Evolutionary conservation across 495 filamentous ascomycete species (phyloP), one percentile per base, ranked within the genome.

Genomic region (Hypoxylon intermedium): DNA sequence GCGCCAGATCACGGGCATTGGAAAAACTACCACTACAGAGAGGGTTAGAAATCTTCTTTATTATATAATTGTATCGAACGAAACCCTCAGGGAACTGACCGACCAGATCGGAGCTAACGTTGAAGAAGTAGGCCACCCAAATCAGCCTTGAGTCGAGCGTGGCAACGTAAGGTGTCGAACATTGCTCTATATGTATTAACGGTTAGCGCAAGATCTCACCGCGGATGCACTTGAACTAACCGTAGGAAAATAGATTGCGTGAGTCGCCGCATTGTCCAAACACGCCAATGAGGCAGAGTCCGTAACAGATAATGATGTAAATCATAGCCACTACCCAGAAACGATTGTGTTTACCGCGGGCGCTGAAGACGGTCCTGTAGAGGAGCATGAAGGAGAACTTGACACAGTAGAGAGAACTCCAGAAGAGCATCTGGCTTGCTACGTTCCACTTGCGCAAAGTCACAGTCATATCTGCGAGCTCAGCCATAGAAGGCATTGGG

Each of bases 1-100:
- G 36, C 47, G 38, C 76, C 75, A 77, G 1, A 77, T 69, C 4
- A 72, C 31, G 2, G 70, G 66, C 9, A 77, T 44, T 0, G 76
- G 76, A 5, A 75, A 43, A 2, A 31, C 13, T 26, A 63, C 9
- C 7, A 63, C 60, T 63, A 16, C 12, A 18, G n/a, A 37, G 6
- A 7, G 21, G 1, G 30, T 45, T 1, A 53, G 36, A 43, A 34
- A 50, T 7, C 19, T 41, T 37, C 34, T 37, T 4, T 15, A n/a
- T 37, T 37, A 13, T 13, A 6, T 3, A 16, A n/a, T n/a, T n/a
- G n/a, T n/a, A n/a, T n/a, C n/a, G n/a, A n/a, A n/a, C n/a, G n/a
- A n/a, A n/a, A n/a, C n/a, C n/a, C n/a, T n/a, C n/a, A n/a, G n/a
- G n/a, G 28, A 24, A 37, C 55, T 44, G 6, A 58, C 55, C 23